Base-by-base conservation (phyloP, 345 rosid species). In the Melaleuca alternifolia region DNA sequence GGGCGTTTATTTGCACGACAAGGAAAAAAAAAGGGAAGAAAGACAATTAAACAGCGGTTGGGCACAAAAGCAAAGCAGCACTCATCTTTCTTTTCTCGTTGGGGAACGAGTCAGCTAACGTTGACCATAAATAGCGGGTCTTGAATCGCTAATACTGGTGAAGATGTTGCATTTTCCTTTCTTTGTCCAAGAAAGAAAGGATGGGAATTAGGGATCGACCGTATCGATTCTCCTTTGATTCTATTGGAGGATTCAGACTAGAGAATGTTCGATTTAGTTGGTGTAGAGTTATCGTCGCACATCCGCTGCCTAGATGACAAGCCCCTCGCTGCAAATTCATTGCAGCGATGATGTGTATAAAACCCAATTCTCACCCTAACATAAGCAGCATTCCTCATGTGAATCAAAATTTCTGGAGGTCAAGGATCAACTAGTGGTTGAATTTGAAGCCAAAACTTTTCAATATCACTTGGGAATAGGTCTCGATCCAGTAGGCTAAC, bases 321-420 rank as follows among this genome's bases (percentile, higher is more conserved):
- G 1, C 6, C 23, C 44, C 0, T 33, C 3, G 15, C 30, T 15
- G 44, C 77, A 30, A 62, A 1, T 3, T 6, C 28, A 56, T 24
- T 5, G n/a, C 3, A 6, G 8, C 1, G 5, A 1, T 15, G 30
- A 30, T 30, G 77, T 30, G 0, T 30, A 62, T 18, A 30, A 18
- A 62, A 30, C 41, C 20, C 11, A 1, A 62, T 15, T 37, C 44
- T 62, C 0, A 15, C 21, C 11, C 1, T 7, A 62, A 41, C 77
- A 30, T 62, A 30, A 10, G 2, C 23, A 1, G 2, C 44, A 1
- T 4, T 65, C 44, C 23, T 0, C 20, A 33, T 8, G 15, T 30
- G 77, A 65, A 18, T 30, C 6, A 15, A 65, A 44, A 8, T 62
- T 30, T 62, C 41, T 18, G 37, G 44, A 62, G 23, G 30, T 62